A percentile compares a stretch with the other conserved stretches of the same genome.
These are phyloP conservation scores for Barnettozyma wickerhamii DNA, from an alignment of 805 yeast species.

Conservation along the genomic window DNA sequence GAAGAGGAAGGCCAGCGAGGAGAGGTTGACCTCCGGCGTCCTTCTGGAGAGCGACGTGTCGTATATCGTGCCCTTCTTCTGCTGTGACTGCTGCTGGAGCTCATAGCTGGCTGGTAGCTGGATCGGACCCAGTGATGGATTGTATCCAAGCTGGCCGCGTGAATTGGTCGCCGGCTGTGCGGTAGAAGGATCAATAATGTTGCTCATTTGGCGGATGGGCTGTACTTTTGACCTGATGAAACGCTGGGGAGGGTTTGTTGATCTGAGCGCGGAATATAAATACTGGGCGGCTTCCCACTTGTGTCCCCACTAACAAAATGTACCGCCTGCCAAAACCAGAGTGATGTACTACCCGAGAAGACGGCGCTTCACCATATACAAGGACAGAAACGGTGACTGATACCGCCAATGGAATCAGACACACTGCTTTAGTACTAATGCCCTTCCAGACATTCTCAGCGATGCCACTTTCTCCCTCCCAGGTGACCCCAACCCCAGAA, in stretches of 20 bases:
- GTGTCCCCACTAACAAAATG: neutral
- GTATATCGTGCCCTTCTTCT: constrained; percentile 38
- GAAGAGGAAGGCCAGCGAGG: constrained; percentile 65
- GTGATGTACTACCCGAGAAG: constrained; percentile 19
- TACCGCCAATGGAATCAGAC: neutral
- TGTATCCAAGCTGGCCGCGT: constrained; percentile 19
- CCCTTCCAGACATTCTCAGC: constrained; percentile 7
- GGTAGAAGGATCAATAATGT: constrained; percentile 7
- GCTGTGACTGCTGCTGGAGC: constrained; percentile 13
- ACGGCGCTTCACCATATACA: constrained; percentile 21
- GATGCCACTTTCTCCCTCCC: constrained; percentile 12
- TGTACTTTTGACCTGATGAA: too few species aligned
- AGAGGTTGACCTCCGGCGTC: constrained; percentile 59
- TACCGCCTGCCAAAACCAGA: neutral
- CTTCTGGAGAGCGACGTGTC: constrained; percentile 67
- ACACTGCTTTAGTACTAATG: neutral
- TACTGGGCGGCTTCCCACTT: neutral
- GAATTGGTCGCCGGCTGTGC: neutral
- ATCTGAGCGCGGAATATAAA: neutral
- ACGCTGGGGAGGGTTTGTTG: too few species aligned
- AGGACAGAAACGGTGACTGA: constrained; percentile 18
- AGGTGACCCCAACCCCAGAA: constrained; percentile 1
- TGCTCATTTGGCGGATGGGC: too few species aligned
- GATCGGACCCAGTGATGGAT: constrained; percentile 27
- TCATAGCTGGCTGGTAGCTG: constrained; percentile 25